Percentiles rank a stretch among this genome's conserved stretches.
Conservation (phyloP, 2,329 filamentous ascomycete species). For the Didymella sp. region DNA sequence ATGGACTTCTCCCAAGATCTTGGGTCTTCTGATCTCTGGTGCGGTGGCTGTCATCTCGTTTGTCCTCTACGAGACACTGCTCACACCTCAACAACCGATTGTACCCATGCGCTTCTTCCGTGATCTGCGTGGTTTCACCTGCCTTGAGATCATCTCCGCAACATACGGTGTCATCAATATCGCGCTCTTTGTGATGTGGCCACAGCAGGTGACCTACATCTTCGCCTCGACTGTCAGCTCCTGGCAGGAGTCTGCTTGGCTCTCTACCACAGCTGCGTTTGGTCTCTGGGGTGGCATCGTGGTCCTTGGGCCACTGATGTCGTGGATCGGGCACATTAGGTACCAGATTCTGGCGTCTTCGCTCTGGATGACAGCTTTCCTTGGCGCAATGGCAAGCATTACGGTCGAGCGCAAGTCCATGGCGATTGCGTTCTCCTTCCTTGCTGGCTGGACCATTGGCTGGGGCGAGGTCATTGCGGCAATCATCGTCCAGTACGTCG, state of each 20-base stretch:
- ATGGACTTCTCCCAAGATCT: slow-evolving; percentile 27
- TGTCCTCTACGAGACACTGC: slow-evolving; percentile 27
- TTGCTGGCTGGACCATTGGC: slow-evolving; percentile 24
- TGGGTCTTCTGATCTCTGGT: slow-evolving; percentile 34
- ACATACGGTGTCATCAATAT: slow-evolving; percentile 37
- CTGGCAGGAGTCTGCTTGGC: slow-evolving; percentile 38
- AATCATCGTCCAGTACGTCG: slow-evolving; percentile 25
- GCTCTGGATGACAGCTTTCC: slow-evolving; percentile 27
- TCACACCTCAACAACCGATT: slow-evolving; percentile 29
- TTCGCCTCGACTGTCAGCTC: slow-evolving; percentile 22
- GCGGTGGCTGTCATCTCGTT: slow-evolving; percentile 23
- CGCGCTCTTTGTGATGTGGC: slow-evolving; percentile 41
- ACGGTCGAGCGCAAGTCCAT: slow-evolving; percentile 16
- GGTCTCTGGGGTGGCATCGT: slow-evolving; percentile 42
- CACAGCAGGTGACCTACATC: slow-evolving; percentile 32
- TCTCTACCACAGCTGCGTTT: slow-evolving; percentile 38
- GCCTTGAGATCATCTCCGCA: slow-evolving; percentile 36
- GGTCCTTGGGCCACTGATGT: slow-evolving; percentile 31
- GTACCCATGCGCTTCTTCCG: slow-evolving; percentile 43
- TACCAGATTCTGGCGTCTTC: slow-evolving; percentile 24
- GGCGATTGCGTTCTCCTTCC: slow-evolving; percentile 24
- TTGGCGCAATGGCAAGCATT: slow-evolving; percentile 29
- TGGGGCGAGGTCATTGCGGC: slow-evolving; percentile 26
- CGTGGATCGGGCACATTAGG: slow-evolving; percentile 31
- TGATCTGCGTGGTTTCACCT: slow-evolving; percentile 40